Base-by-base conservation (phyloP, 805 yeast species). In the Kazachstania taianensis region DNA sequence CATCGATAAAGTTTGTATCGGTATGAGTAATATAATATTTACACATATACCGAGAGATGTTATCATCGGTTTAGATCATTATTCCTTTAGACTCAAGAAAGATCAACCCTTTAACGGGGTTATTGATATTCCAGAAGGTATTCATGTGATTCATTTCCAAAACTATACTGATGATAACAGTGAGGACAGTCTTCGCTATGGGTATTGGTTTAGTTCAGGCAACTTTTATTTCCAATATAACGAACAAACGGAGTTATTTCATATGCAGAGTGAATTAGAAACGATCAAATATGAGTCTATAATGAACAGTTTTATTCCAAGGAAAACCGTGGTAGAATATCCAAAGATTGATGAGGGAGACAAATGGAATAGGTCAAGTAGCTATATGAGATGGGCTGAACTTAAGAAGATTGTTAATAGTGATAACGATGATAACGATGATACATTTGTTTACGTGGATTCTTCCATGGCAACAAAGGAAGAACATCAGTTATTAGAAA, bases 81-180 rank as follows among this genome's bases (percentile, higher is more conserved):
- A 39, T 38, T 45, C 57, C 0, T 53, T 55, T 35, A 41, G 44
- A 16, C 39, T 55, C 1, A 42, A 39, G 8, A 42, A 42, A 9
- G 42, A 41, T 13, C 48, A 44, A 33, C 46, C 48, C 10, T 53
- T 55, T 22, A 41, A 44, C 28, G 60, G 58, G 6, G 38, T 56
- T 25, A 45, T 46, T 28, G 40, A 48, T 34, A 40, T 56, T 7
- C 52, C 60, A 2, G 34, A 36, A 19, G 45, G 44, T 2, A 17
- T 49, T 2, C 58, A 56, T 42, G 43, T 49, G 4, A 35, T 56
- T 2, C 55, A 54, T 39, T 54, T 53, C 43, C 46, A 47, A 25
- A 34, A 42, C 9, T 20, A 24, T 19, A 16, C 30, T n/a, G 32
- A 32, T 12, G 32, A 25, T n/a, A 13, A 7, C 3, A 46, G 39